Conservation (phyloP, 2,329 filamentous ascomycete genomes). For the Orbilia quercus region DNA sequence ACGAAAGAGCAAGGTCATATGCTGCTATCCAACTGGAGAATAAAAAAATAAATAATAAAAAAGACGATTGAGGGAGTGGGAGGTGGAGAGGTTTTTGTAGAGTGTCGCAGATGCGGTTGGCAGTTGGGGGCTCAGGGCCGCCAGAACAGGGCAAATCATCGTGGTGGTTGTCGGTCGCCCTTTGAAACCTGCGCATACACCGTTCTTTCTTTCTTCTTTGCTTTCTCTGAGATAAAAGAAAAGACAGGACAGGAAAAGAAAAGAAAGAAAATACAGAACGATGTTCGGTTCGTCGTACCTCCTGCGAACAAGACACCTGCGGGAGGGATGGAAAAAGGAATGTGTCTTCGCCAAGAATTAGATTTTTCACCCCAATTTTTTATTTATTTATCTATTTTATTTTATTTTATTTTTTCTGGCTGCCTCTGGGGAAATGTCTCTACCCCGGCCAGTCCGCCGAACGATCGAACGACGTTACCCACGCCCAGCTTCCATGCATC, state of each 20-base stretch:
- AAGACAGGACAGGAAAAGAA: too few species aligned
- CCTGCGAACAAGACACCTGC: conserved; percentile 6
- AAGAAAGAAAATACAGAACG: too few species aligned
- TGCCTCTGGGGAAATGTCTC: conserved; percentile 25
- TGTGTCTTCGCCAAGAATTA: conserved; percentile 25
- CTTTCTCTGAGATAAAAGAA: conserved; percentile 5
- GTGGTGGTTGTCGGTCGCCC: conserved; percentile 27
- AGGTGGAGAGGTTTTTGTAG: conserved; percentile 56
- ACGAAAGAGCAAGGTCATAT: conserved; percentile 35
- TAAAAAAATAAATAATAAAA: too few species aligned
- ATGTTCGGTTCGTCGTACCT: background rate
- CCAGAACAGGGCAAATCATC: conserved; percentile 40
- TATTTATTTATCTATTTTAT: conserved; percentile 1
- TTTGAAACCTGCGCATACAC: conserved; percentile 44
- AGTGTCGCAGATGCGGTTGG: background rate
- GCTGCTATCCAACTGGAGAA: conserved; percentile 15
- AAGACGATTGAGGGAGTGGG: conserved; percentile 39
- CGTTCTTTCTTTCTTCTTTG: conserved; percentile 26
- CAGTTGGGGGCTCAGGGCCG: background rate
- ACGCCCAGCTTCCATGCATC: conserved; percentile 20
- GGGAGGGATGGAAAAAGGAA: conserved; percentile 35
- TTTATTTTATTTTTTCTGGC: conserved; percentile 4
- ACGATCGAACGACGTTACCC: conserved; percentile 42
- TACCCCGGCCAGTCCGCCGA: conserved; percentile 34
- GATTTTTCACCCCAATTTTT: conserved; percentile 19